Conservation (phyloP, 1,284 basidiomycete genomes). For the Ustilago hordei region DNA sequence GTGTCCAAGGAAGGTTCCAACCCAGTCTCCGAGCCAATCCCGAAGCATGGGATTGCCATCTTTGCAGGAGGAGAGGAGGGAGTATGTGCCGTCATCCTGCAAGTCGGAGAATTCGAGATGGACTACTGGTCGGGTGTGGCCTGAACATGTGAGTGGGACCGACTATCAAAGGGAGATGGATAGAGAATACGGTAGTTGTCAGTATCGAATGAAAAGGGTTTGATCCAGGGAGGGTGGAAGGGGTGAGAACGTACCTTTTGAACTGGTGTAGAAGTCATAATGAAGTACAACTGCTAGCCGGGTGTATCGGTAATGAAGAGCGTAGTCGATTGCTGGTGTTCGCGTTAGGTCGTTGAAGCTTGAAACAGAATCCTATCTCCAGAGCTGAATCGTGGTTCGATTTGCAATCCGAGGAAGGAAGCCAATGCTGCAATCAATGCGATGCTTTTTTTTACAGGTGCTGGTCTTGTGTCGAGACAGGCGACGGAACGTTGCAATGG, state of each 20-base stretch:
- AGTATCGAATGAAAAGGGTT: not conserved
- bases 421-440: no score
- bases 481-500: no score
- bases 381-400: no score
- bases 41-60: constrained; percentile 68
- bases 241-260: constrained; percentile 26
- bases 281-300: not conserved
- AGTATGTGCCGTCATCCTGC: constrained; percentile 73
- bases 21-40: constrained; percentile 86
- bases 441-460: no score
- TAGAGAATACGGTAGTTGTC: no score
- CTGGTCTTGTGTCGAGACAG: no score
- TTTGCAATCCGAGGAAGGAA: no score
- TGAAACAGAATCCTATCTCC: no score
- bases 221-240: not conserved
- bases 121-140: constrained; percentile 82
- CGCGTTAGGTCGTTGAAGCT: no score
- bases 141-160: constrained; percentile 72
- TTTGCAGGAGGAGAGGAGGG: constrained; percentile 67
- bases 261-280: constrained; percentile 38
- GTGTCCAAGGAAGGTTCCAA: constrained; percentile 96
- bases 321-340: no score
- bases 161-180: constrained; percentile 27
- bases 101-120: constrained; percentile 90
- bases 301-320: no score